phyloP scores from a whole-genome alignment of 2,329 filamentous ascomycete genomes.

The Lachnellula cervina region DNA sequence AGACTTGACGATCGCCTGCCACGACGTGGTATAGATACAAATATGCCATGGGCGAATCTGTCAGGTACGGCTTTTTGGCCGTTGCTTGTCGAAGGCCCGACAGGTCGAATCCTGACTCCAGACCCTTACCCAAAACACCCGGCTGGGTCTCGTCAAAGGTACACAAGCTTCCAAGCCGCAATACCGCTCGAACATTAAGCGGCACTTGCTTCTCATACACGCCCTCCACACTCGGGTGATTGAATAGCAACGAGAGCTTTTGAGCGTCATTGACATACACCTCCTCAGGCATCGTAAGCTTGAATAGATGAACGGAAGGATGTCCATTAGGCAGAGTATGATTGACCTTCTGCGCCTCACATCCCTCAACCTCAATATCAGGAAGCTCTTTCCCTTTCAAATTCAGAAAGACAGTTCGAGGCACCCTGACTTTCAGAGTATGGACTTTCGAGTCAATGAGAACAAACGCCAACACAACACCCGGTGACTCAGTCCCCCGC shows the following conservation, averaged over 20 bases:
- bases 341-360: slow-evolving; percentile 86
- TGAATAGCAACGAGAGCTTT: slow-evolving; percentile 78
- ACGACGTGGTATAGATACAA: slow-evolving; percentile 91
- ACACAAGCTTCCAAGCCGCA: slow-evolving; percentile 86
- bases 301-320: slow-evolving; percentile 89
- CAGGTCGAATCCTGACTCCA: slow-evolving; percentile 92
- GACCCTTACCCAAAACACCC: slow-evolving; percentile 84
- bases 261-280: slow-evolving; percentile 79
- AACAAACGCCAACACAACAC: slow-evolving; percentile 82
- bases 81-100: slow-evolving; percentile 65
- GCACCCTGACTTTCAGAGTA: slow-evolving; percentile 80
- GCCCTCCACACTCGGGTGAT: slow-evolving; percentile 90
- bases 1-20: slow-evolving; percentile 86
- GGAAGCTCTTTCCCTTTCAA: slow-evolving; percentile 83
- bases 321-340: slow-evolving; percentile 94
- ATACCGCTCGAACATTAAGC: slow-evolving; percentile 76
- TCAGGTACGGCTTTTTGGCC: slow-evolving; percentile 69
- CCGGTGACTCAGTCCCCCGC: slow-evolving; percentile 73
- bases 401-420: slow-evolving; percentile 85
- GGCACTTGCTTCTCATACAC: slow-evolving; percentile 95
- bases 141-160: slow-evolving; percentile 88
- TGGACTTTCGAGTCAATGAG: slow-evolving; percentile 93
- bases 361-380: slow-evolving; percentile 79
- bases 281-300: slow-evolving; percentile 83
- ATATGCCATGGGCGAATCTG: slow-evolving; percentile 70